Percentiles rank a stretch among this genome's conserved stretches.
phyloP scores from a whole-genome alignment of 257 asterid genomes.

The Solanum chiquidenum region DNA sequence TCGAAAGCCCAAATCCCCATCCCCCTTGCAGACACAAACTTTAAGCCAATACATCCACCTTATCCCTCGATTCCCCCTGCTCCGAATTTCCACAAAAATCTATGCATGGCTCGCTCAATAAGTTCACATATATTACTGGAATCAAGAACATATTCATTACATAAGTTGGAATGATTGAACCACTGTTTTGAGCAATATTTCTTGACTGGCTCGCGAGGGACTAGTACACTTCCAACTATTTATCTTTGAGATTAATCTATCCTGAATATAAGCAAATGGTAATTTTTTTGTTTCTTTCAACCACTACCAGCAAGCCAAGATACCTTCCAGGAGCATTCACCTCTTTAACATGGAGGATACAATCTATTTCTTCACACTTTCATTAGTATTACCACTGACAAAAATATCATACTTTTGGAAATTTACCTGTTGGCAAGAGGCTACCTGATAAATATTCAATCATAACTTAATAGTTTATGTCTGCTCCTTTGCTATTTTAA shows the following conservation, averaged over 20 bases:
- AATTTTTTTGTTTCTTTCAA: background rate
- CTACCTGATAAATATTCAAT: background rate
- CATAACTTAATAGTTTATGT: background rate
- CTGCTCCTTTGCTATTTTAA: background rate
- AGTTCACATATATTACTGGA: background rate
- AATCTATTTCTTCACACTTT: background rate
- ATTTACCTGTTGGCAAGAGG: background rate
- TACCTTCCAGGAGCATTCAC: background rate
- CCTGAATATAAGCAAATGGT: background rate
- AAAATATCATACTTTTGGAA: background rate
- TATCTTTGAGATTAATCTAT: background rate
- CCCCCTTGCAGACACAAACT: background rate
- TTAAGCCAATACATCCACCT: background rate
- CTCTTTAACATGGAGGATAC: background rate
- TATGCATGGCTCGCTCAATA: background rate
- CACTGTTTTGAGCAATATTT: background rate
- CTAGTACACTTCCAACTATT: background rate
- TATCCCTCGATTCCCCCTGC: background rate
- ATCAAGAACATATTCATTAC: background rate
- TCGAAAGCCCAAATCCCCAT: background rate
- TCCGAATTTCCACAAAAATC: background rate
- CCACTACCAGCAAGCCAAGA: background rate
- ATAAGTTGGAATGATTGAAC: background rate
- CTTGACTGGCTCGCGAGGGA: background rate
- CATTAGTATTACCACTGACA: background rate